Percentiles rank a stretch among this genome's conserved stretches.
Conservation (phyloP, 2,329 filamentous ascomycete species). For the Parafenestella ontariensis region DNA sequence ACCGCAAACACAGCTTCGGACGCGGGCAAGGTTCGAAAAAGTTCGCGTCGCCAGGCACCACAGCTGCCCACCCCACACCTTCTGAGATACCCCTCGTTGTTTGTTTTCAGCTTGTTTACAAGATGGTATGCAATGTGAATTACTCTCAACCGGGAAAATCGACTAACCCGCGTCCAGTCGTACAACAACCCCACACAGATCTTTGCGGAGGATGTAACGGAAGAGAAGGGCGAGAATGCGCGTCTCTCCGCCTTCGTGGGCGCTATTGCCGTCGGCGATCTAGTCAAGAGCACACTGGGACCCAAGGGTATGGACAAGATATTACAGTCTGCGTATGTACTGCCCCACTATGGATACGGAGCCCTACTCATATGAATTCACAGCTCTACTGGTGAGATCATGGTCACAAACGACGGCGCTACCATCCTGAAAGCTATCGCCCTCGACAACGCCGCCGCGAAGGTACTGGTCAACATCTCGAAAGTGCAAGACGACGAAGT, state of each 20-base stretch:
- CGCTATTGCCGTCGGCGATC: constrained; percentile 94
- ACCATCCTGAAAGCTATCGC: constrained; percentile 99
- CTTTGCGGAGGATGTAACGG: constrained; percentile 94
- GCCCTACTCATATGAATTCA: constrained; percentile 27
- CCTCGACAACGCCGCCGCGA: constrained; percentile 96
- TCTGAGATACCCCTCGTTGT: constrained; percentile 41
- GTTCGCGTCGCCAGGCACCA: constrained; percentile 44
- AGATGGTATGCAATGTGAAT: constrained; percentile 37
- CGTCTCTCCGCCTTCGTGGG: constrained; percentile 98
- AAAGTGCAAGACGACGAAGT: constrained; percentile 99
- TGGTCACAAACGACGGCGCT: constrained; percentile 98
- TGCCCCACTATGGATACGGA: constrained; percentile 1
- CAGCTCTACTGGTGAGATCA: constrained; percentile 93
- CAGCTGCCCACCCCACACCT: constrained; percentile 33
- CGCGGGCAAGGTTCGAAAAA: constrained; percentile 41
- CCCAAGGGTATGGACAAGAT: constrained; percentile 99
- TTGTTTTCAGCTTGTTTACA: constrained; percentile 27
- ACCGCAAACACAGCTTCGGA: constrained; percentile 33
- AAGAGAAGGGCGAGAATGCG: constrained; percentile 99
- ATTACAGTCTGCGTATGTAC: constrained; percentile 84
- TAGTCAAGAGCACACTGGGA: constrained; percentile 96
- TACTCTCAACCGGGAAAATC: too few species aligned
- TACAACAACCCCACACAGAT: constrained; percentile 96
- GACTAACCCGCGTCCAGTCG: constrained; percentile 39
- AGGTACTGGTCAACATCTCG: constrained; percentile 98